Conservation (phyloP, 1,284 basidiomycete genomes). For the Bondarzewia mesenterica region DNA sequence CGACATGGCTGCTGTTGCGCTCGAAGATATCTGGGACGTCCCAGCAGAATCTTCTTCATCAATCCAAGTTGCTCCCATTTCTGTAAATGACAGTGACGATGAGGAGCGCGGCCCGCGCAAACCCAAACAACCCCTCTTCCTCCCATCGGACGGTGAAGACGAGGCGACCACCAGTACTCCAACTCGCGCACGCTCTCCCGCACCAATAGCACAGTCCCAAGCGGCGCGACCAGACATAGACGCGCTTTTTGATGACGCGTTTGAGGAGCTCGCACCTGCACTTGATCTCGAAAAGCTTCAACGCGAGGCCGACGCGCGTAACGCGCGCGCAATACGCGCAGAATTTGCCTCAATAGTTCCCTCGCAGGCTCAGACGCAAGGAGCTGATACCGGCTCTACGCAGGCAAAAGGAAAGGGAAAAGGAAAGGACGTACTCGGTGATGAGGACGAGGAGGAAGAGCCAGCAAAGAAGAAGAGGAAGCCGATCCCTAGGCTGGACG, state of each 20-base stretch:
- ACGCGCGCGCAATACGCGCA: slow-evolving; percentile 18
- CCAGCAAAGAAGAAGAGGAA: slow-evolving; percentile 39
- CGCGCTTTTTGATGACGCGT: slow-evolving; percentile 43
- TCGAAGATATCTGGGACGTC: slow-evolving; percentile 39
- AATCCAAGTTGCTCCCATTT: slow-evolving; percentile 3
- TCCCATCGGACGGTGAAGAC: slow-evolving; percentile 42
- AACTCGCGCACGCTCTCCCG: slow-evolving; percentile 11
- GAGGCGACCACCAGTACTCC: slow-evolving; percentile 16
- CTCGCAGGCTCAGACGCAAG: slow-evolving; percentile 2
- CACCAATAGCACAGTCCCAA: background rate
- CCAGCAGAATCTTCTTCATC: slow-evolving; percentile 23
- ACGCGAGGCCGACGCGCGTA: slow-evolving; percentile 42
- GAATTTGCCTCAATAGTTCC: slow-evolving; percentile 2
- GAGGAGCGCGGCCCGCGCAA: slow-evolving; percentile 6
- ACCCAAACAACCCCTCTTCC: slow-evolving; percentile 36
- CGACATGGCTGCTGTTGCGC: slow-evolving; percentile 18
- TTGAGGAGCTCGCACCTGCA: slow-evolving; percentile 36
- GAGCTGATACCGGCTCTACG: slow-evolving; percentile 2
- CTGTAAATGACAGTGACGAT: slow-evolving; percentile 7
- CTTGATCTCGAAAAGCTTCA: slow-evolving; percentile 43
- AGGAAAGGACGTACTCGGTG: slow-evolving; percentile 10
- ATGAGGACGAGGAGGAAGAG: slow-evolving; percentile 25
- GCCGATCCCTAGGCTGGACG: slow-evolving; percentile 58
- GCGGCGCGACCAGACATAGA: slow-evolving; percentile 38
- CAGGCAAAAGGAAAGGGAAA: slow-evolving; percentile 5